phyloP scores from a whole-genome alignment of 2,329 filamentous ascomycete genomes.

The Fusarium coicis region DNA sequence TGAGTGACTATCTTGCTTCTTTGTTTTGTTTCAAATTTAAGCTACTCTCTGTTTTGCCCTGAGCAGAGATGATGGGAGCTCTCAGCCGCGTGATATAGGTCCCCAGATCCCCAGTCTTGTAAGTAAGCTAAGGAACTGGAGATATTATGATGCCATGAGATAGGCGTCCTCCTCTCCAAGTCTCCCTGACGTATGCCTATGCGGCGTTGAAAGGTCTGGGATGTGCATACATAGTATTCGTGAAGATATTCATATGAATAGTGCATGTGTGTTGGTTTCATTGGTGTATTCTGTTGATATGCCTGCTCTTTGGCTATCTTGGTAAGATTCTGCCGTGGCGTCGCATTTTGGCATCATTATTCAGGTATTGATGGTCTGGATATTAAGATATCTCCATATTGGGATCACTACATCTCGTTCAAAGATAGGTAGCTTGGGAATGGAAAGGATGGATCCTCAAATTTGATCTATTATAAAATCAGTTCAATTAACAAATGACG shows the following conservation, averaged over 20 bases:
- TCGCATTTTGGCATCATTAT: background rate
- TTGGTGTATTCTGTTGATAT: no score
- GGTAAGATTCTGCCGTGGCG: background rate
- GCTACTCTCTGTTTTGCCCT: background rate
- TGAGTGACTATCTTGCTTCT: background rate
- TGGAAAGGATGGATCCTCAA: background rate
- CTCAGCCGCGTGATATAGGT: background rate
- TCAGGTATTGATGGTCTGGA: background rate
- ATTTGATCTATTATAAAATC: background rate
- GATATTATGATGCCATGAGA: background rate
- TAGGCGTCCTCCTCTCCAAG: background rate
- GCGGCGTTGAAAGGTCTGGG: background rate
- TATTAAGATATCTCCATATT: background rate
- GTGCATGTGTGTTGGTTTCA: background rate
- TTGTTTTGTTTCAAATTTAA: background rate
- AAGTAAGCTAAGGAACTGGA: background rate
- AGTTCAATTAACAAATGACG: slow-evolving; percentile 22
- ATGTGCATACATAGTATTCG: background rate
- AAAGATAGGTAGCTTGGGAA: background rate
- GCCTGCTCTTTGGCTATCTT: background rate
- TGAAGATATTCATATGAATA: background rate
- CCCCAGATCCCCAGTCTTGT: background rate
- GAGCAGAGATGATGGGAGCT: background rate
- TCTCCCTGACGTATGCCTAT: background rate
- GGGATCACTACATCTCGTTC: background rate